Base-by-base conservation (phyloP, 306 rosid genomes). In the barrel medic (Medicago truncatula) region DNA sequence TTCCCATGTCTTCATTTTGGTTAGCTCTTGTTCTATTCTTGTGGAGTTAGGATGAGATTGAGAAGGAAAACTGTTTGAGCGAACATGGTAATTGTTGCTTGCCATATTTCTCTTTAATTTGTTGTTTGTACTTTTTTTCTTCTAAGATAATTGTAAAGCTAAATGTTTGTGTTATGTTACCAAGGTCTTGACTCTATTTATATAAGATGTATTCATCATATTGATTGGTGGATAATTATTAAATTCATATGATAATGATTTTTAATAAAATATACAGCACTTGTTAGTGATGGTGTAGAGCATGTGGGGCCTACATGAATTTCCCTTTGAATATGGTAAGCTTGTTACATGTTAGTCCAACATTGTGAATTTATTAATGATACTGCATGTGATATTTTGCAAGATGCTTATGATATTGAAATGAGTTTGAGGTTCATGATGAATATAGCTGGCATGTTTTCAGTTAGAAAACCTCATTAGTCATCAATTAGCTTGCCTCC, bases 51-150 rank as follows among this genome's bases (percentile, higher is more conserved):
- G 96, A 84, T 87, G 98, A 58, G 96, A 86, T 64, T 79, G 87
- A 68, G 85, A 57, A 61, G 98, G 94, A 7, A 91, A 75, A 82
- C 97, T 91, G 0, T 88, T 78, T 13, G 90, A 93, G 31, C 97
- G 85, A 67, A 77, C 75, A 18, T 79, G 86, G 74, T 50, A 76
- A 15, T 73, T 89, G 38, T 4, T 52, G 41, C 38, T 25, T 62
- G 84, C 90, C 97, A 91, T 90, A 58, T n/a, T 34, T 2, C 58
- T 73, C 10, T 47, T 60, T 54, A 7, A 57, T 14, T 5, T 67
- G 0, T 13, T 59, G 25, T 28, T 3, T 28, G 31, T 28, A 1
- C 4, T 28, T 28, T 28, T 28, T 28, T 3, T 25, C 20, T 11
- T 39, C 9, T 49, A 17, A 44, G 17, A 53, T n/a, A 20, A 66